Evolutionary conservation across 163 green algal species (phyloP).

Genomic region (Smithsoniella earleae): DNA sequence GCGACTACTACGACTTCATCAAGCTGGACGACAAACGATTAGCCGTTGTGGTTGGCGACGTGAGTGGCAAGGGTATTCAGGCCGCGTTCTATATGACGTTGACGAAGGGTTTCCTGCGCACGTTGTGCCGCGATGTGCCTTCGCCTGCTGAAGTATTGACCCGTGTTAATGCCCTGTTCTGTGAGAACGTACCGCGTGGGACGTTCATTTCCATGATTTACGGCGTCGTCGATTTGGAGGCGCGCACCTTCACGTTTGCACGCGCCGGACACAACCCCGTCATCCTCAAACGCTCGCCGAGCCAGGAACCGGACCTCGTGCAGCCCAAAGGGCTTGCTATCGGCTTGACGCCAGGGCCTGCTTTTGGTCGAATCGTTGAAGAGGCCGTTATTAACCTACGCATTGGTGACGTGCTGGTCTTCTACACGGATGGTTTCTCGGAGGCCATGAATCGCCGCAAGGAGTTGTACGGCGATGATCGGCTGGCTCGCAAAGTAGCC

Average conservation of each 20-base stretch:
- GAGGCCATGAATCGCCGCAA: neutral
- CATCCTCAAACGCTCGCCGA: neutral
- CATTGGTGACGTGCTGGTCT: neutral
- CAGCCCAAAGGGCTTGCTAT: no score
- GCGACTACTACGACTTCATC: conserved; percentile 29
- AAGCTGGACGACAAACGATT: conserved; percentile 1
- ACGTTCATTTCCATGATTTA: neutral
- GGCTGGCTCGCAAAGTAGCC: neutral
- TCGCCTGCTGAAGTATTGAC: neutral
- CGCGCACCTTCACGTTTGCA: neutral
- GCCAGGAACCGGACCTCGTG: no score
- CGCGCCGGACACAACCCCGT: neutral
- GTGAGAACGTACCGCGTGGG: neutral
- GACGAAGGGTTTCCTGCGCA: neutral
- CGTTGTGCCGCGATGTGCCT: neutral
- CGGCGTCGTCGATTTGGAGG: neutral
- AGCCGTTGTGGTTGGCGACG: conserved; percentile 6
- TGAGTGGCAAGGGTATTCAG: conserved; percentile 4
- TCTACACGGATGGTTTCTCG: neutral
- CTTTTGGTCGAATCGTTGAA: neutral
- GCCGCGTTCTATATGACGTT: conserved; percentile 21
- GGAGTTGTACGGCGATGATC: neutral
- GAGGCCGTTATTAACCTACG: neutral
- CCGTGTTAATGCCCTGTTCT: neutral
- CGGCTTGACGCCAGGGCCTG: neutral